These are phyloP conservation scores for Trichoderma sp. DNA, from an alignment of 2,329 filamentous ascomycete species.

Conservation along the genomic window DNA sequence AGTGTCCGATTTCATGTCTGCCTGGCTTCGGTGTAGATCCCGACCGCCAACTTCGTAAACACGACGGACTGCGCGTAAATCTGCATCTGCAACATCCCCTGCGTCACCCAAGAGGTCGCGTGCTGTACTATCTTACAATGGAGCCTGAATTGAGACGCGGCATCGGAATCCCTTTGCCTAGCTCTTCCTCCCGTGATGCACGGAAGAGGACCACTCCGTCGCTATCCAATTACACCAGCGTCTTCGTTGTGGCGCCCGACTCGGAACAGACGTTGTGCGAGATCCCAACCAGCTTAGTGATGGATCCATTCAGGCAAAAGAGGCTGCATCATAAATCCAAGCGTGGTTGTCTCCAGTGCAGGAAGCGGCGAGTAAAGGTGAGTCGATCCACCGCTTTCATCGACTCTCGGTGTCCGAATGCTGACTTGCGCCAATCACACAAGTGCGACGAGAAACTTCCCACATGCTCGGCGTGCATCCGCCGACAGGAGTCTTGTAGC, in stretches of 20 bases:
- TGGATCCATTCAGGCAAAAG: slow-evolving; percentile 6
- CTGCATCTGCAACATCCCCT: background rate
- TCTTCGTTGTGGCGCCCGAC: background rate
- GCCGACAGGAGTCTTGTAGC: background rate
- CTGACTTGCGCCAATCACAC: background rate
- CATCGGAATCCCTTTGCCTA: background rate
- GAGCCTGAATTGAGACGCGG: background rate
- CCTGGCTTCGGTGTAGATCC: background rate
- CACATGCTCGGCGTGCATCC: background rate
- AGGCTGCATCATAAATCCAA: slow-evolving; percentile 5
- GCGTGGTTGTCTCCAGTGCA: background rate
- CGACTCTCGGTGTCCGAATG: background rate
- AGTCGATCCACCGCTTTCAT: background rate
- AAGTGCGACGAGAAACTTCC: background rate
- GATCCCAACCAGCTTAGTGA: slow-evolving; percentile 1
- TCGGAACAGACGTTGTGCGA: background rate
- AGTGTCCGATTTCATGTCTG: background rate
- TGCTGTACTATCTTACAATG: background rate
- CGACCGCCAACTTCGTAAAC: background rate
- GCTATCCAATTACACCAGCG: background rate
- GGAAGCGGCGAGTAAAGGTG: slow-evolving; percentile 11
- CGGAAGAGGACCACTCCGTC: background rate
- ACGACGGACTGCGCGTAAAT: background rate
- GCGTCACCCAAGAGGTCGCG: background rate
- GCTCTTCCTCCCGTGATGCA: background rate